Percentiles rank a stretch among this genome's conserved stretches.
phyloP scores from a whole-genome alignment of 73 alveolate species.

The Stentor coeruleus region DNA sequence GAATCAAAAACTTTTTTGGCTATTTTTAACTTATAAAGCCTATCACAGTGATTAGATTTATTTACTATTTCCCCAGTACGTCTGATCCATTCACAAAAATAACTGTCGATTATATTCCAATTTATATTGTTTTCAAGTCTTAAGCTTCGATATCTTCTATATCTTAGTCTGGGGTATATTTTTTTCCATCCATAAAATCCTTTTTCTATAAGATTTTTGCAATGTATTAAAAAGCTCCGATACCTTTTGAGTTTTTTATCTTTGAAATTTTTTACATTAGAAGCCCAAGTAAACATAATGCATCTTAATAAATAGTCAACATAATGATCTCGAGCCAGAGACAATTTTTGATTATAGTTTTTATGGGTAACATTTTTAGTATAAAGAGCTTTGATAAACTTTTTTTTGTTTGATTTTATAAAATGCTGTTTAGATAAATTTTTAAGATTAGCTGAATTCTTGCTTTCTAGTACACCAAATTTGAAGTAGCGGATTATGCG shows the following conservation, averaged over 20 bases:
- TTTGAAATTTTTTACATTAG: too few species aligned
- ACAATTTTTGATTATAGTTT: too few species aligned
- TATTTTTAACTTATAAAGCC: background rate
- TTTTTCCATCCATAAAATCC: conserved; percentile 1
- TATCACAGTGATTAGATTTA: background rate
- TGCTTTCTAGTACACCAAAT: background rate
- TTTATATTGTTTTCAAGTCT: background rate
- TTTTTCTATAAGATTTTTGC: background rate
- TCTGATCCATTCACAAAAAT: background rate
- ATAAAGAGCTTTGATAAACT: background rate
- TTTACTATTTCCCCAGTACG: background rate
- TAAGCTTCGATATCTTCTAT: background rate
- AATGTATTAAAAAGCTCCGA: background rate
- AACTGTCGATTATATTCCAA: background rate
- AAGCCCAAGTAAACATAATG: background rate
- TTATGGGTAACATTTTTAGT: background rate
- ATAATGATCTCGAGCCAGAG: background rate
- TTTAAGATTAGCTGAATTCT: background rate
- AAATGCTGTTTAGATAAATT: background rate
- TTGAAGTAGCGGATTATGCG: too few species aligned
- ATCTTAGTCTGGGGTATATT: background rate
- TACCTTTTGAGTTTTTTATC: too few species aligned
- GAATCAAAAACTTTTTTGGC: too few species aligned
- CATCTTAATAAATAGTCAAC: background rate
- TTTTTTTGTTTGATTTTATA: background rate